Evolutionary conservation across 129 eudicot genomes (phyloP), one percentile per base, ranked within the genome.

Genomic region (Flaveria robusta): DNA sequence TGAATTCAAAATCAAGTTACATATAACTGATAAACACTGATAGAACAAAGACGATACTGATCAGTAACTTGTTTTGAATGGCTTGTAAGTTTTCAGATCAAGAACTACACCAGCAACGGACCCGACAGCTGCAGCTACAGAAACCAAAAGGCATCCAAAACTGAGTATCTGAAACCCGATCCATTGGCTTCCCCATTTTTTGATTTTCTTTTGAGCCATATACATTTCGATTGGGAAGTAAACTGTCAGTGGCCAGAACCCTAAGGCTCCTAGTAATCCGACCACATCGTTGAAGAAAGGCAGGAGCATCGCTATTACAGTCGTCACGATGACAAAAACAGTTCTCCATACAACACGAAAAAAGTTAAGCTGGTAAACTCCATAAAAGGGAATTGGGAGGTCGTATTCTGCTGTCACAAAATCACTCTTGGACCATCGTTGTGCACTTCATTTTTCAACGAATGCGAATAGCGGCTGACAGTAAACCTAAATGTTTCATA

Each of bases 241-340:
- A 18, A 89, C 88, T 1, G 94, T 86, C 62, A 91, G 42, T 2
- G 97, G 93, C 91, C 93, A 91, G 65, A 86, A 88, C 63, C 87
- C 93, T 31, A 88, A 29, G 41, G 97, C 97, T 59, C 97, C 97
- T 2, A 88, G 84, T 12, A 91, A 64, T 26, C 89, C 97, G 18
- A 91, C 88, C 1, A 91, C 87, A 16, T 84, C 93, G 51, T 88
- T 91, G 77, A 91, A 91, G 85, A 88, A 91, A 43, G 93, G 97
- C 87, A 88, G 1, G 20, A 78, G 69, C 93, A 91, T 91, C 0
- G 93, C 86, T 71, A 82, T 68, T 39, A 86, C 16, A 0, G 97
- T 88, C 0, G 91, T 83, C 2, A 76, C 1, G 1, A 84, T 60
- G 27, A 91, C 91, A 27, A 90, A 86, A 14, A 34, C 15, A 0